Base-by-base conservation (phyloP, 148 eudicot genomes). In the Linanthus parryae region DNA sequence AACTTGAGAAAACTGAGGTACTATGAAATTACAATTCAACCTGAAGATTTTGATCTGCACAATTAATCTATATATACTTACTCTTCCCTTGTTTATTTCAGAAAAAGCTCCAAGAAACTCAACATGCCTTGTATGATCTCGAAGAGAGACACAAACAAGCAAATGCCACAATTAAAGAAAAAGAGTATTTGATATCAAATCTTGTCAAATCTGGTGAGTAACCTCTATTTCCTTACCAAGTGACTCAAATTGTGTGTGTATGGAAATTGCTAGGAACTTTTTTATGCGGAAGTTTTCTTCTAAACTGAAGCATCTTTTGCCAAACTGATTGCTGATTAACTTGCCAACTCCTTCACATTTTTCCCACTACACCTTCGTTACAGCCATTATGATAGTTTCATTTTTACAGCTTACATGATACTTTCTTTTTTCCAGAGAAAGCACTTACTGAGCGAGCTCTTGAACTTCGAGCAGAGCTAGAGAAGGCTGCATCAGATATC, bases 121-220 rank as follows among this genome's bases (percentile, higher is more conserved):
- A 24, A 8, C 33, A 73, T 36, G 57, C 65, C 28, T 33, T 73
- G 35, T 25, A 18, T 31, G 52, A 38, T 37, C 59, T 67, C 3
- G 51, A 67, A 63, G 69, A 63, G 36, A 59, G 48, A 48, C 30
- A 48, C 19, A 59, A 23, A 34, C 62, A 55, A 22, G 59, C 73
- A 20, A 55, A 45, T 25, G 73, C 58, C 15, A 49, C 41, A 31
- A 50, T 54, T 16, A 63, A 39, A 59, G 65, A 73, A 53, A 63
- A 73, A 52, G 73, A 73, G 14, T 43, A 49, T 44, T 15, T 67
- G 35, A 73, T 73, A 20, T 56, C 41, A 40, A 67, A 63, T 54
- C 64, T 73, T 31, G 54, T 73, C 16, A 61, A 50, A 57, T 67
- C 77, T 3, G 77, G 77, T 67, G 39, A 43, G 57, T 31, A 5